Percentiles rank a stretch among this genome's conserved stretches.
Evolutionary conservation across 176 grass and related monocot genomes (phyloP).

Genomic region (Avena sativa): DNA sequence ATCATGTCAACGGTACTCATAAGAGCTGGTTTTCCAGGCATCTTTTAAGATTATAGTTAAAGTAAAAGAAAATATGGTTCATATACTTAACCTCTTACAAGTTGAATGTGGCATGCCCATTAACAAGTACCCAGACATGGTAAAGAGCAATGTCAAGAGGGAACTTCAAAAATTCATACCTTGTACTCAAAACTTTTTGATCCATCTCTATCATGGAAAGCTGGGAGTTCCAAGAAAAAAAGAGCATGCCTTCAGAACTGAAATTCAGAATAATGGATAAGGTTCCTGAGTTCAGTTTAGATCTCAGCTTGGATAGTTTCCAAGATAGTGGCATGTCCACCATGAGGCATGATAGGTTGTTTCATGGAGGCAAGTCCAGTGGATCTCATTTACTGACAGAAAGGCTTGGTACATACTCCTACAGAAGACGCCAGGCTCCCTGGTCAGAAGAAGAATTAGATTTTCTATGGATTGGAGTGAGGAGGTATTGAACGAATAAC

Average conservation of each 20-base stretch:
- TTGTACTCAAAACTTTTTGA: slow-evolving; percentile 52
- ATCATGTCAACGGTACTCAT: no score
- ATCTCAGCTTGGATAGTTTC: slow-evolving; percentile 48
- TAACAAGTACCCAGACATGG: no score
- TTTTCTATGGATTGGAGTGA: slow-evolving; percentile 97
- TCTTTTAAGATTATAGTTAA: no score
- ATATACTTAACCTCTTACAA: no score
- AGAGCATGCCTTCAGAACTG: slow-evolving; percentile 40
- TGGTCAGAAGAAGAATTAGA: slow-evolving; percentile 97
- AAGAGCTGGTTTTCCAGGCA: no score
- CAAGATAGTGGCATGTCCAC: slow-evolving; percentile 24
- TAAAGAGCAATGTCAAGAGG: no score
- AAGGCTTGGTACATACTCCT: slow-evolving; percentile 48
- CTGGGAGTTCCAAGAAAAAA: slow-evolving; percentile 42
- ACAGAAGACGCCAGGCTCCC: slow-evolving; percentile 47
- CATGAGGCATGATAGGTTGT: slow-evolving; percentile 29
- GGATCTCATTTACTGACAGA: slow-evolving; percentile 52
- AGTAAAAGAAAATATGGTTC: no score
- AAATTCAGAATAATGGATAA: slow-evolving; percentile 55
- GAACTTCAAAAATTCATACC: slow-evolving; percentile 34
- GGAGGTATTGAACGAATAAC: slow-evolving; percentile 84
- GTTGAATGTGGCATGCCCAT: no score
- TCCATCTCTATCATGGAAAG: slow-evolving; percentile 38
- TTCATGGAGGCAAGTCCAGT: slow-evolving; percentile 41
- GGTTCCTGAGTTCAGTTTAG: slow-evolving; percentile 44